These are phyloP conservation scores for Hypoxylon trugodes DNA, from an alignment of 495 filamentous ascomycete genomes.

Conservation along the genomic window DNA sequence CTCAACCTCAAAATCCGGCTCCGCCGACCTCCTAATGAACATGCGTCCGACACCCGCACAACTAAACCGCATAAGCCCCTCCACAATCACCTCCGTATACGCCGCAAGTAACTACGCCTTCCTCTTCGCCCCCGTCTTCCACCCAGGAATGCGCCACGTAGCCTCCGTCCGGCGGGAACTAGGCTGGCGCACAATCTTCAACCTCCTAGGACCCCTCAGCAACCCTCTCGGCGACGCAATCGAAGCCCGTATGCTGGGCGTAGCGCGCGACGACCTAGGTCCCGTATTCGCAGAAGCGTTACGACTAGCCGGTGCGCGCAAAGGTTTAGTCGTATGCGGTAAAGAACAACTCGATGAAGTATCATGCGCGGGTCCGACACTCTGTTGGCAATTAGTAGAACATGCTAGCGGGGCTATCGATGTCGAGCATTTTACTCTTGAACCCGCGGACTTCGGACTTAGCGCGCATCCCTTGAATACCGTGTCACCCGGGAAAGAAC, in stretches of 20 bases:
- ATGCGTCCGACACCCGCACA: slow-evolving; percentile 74
- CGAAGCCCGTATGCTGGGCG: slow-evolving; percentile 90
- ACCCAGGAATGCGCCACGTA: slow-evolving; percentile 89
- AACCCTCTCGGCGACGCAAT: slow-evolving; percentile 82
- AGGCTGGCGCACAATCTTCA: slow-evolving; percentile 94
- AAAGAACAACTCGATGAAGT: slow-evolving; percentile 96
- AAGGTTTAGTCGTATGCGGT: slow-evolving; percentile 92
- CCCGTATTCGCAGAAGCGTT: slow-evolving; percentile 88
- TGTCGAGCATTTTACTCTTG: slow-evolving; percentile 76
- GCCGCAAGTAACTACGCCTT: slow-evolving; percentile 87
- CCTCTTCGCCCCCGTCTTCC: slow-evolving; percentile 95
- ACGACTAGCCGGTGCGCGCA: slow-evolving; percentile 74
- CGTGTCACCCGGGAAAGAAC: slow-evolving; percentile 85
- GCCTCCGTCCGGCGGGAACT: slow-evolving; percentile 83
- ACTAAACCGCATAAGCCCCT: slow-evolving; percentile 73
- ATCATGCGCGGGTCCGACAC: slow-evolving; percentile 82
- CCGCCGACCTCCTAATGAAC: slow-evolving; percentile 85
- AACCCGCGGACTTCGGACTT: slow-evolving; percentile 86
- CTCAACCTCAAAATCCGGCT: slow-evolving; percentile 94
- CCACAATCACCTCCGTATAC: slow-evolving; percentile 75
- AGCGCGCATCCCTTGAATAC: slow-evolving; percentile 73
- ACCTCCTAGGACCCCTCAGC: slow-evolving; percentile 88
- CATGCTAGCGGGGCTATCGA: slow-evolving; percentile 59
- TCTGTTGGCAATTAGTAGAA: slow-evolving; percentile 84
- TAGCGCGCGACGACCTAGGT: slow-evolving; percentile 85